Base-by-base conservation (phyloP, 2,329 filamentous ascomycete species). In the Knoxdaviesia capensis region DNA sequence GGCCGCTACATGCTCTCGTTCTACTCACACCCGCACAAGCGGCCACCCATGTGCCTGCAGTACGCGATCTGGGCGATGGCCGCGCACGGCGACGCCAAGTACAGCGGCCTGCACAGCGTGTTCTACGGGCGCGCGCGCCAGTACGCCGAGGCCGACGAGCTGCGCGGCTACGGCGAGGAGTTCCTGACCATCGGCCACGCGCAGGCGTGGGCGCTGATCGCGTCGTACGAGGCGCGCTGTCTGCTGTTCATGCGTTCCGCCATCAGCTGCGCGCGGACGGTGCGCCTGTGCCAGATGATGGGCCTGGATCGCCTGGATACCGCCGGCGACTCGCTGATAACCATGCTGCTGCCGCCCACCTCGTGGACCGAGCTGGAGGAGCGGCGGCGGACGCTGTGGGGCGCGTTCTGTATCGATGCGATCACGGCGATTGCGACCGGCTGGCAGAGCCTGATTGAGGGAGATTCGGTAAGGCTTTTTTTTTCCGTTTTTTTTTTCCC, bases 51-150 rank as follows among this genome's bases (percentile, higher is more conserved):
- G 53, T 83, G 75, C 51, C 61, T 94, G 36, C 73, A 87, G 52
- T 94, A 94, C 57, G 79, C 77, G 29, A 83, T 94, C 55, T 94
- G 86, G 85, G 72, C 77, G n/a, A 63, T 83, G 50, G 83, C 83
- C 6, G 75, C 85, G 5, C 71, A 74, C 9, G 65, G 77, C 1
- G 73, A 77, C 32, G 69, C 81, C 36, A 84, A 84, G 52, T 92
- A 92, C 52, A 64, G 69, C 6, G 61, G 63, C 6, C 71, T 85
- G 35, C 75, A 85, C 46, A 77, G 81, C 6, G 69, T 87, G 39
- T 87, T 94, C 51, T 94, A 94, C 54, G 69, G 74, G 41, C 71
- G 85, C 36, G 74, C 86, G 4, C 71, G 87, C 31, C 86, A 87
- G 48, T 94, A 94, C 53, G 68, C 79, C 0, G 79, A 94, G 49